Base-by-base conservation (phyloP, 108 stramenopile genomes). In the Pseudonitzschia delicatissima region DNA sequence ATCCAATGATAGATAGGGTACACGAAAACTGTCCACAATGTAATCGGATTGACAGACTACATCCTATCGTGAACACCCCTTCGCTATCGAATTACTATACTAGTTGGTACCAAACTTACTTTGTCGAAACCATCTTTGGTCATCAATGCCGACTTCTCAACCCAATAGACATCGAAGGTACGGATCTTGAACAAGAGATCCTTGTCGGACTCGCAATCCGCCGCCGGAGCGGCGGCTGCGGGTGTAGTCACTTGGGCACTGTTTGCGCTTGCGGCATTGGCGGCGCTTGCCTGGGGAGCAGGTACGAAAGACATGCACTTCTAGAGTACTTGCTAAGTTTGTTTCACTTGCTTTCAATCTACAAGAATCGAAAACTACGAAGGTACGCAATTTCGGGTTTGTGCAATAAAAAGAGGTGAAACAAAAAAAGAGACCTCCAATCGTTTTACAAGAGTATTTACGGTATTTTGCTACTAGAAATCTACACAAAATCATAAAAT, bases 221-320 rank as follows among this genome's bases (percentile, higher is more conserved):
- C 79, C 33, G 71, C 85, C 40, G 72, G 81, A 59, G 73, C 77
- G 42, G 64, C 82, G 45, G 77, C 70, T 51, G 51, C 71, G 27
- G 76, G 48, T 39, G 79, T 28, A 40, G 67, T 70, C 64, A 69
- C 68, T 31, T 61, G 69, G 64, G 55, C 66, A 66, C 83, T 81
- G 74, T 77, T 79, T 64, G 75, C 69, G 77, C 61, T 73, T 55
- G 64, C 80, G 40, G 68, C 61, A 40, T 45, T 45, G 48, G 72
- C 72, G 51, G 47, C 62, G 70, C 73, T 76, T 64, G 69, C 65
- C 83, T 88, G 86, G 57, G 91, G 88, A 67, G 80, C 78, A 77
- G 91, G 91, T 77, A 90, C 88, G 79, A 93, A 93, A 85, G 91
- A 93, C 91, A 93, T 93, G 84, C 81, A 93, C 86, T 83, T 47